A percentile compares a stretch with the other conserved stretches of the same genome.
These are phyloP conservation scores for Globisporangium solare DNA, from an alignment of 352 stramenopile genomes.

Conservation along the genomic window DNA sequence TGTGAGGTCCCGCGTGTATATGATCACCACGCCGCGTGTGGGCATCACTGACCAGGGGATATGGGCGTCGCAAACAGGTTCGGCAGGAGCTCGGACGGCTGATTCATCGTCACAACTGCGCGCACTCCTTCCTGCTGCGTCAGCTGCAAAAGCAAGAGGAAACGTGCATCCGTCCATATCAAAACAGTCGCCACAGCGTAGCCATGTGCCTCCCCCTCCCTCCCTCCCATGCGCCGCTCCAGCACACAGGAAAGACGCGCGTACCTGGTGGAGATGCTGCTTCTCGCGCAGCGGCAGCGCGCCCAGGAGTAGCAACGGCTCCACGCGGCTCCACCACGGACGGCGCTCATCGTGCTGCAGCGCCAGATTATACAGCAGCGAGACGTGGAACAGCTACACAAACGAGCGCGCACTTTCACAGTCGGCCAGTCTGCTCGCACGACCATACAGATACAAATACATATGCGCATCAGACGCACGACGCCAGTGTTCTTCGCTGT, in stretches of 20 bases:
- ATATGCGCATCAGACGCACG: no score
- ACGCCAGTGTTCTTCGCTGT: slow-evolving; percentile 4
- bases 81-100: slow-evolving; percentile 55
- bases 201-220: no score
- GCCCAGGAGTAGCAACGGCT: slow-evolving; percentile 59
- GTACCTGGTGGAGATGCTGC: slow-evolving; percentile 34
- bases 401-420: no score
- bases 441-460: no score
- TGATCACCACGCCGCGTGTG: neutral
- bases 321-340: slow-evolving; percentile 72
- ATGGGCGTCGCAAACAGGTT: slow-evolving; percentile 62
- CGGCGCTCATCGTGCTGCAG: slow-evolving; percentile 36
- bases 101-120: slow-evolving; percentile 80
- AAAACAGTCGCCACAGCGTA: no score
- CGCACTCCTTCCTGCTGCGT: slow-evolving; percentile 46
- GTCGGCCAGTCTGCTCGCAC: no score
- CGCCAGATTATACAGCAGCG: slow-evolving; percentile 70
- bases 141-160: slow-evolving; percentile 21
- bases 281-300: slow-evolving; percentile 60
- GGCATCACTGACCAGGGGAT: slow-evolving; percentile 35
- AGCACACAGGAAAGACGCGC: neutral
- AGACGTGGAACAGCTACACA: slow-evolving; percentile 35
- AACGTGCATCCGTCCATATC: no score
- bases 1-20: neutral
- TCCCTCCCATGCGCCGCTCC: no score